Conservation (phyloP, 306 rosid species). For the Glycine soja region DNA sequence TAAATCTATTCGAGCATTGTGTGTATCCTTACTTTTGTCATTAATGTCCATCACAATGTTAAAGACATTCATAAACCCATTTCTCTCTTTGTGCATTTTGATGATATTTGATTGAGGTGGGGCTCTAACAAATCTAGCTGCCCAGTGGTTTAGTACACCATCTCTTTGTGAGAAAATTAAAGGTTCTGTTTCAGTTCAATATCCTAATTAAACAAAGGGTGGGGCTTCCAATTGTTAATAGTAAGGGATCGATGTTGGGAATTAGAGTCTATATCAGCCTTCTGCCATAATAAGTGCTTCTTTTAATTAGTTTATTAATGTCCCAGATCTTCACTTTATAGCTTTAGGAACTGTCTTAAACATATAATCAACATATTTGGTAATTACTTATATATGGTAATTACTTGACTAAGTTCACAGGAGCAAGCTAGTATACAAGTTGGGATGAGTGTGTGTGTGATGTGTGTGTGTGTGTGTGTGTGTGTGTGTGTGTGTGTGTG, state of each 20-base stretch:
- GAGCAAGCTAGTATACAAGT: too few relatives aligned
- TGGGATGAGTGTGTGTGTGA: too few relatives aligned
- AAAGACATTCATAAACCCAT: too few relatives aligned
- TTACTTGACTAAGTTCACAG: slow-evolving; percentile 3
- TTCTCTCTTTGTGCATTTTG: too few relatives aligned
- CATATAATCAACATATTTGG: slow-evolving; percentile 34
- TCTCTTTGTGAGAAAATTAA: slow-evolving; percentile 49
- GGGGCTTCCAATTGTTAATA: slow-evolving; percentile 35
- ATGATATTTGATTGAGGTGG: slow-evolving; percentile 53
- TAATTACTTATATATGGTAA: slow-evolving; percentile 14
- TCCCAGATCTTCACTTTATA: slow-evolving; percentile 42
- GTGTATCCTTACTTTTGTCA: too few relatives aligned
- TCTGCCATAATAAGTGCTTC: slow-evolving; percentile 32
- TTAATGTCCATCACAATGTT: too few relatives aligned
- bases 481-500: too few relatives aligned
- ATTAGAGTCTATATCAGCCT: slow-evolving; percentile 30
- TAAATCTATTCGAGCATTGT: too few relatives aligned
- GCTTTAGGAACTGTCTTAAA: slow-evolving; percentile 25
- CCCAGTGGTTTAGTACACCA: slow-evolving; percentile 59
- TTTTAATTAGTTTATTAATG: slow-evolving; percentile 45
- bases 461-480: too few relatives aligned
- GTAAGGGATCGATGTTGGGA: slow-evolving; percentile 41
- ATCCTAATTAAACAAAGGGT: too few relatives aligned
- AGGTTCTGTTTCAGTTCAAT: slow-evolving; percentile 25
- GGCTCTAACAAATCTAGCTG: slow-evolving; percentile 71